These are phyloP conservation scores for Thelonectria discophora DNA, from an alignment of 2,329 filamentous ascomycete species.

Conservation along the genomic window DNA sequence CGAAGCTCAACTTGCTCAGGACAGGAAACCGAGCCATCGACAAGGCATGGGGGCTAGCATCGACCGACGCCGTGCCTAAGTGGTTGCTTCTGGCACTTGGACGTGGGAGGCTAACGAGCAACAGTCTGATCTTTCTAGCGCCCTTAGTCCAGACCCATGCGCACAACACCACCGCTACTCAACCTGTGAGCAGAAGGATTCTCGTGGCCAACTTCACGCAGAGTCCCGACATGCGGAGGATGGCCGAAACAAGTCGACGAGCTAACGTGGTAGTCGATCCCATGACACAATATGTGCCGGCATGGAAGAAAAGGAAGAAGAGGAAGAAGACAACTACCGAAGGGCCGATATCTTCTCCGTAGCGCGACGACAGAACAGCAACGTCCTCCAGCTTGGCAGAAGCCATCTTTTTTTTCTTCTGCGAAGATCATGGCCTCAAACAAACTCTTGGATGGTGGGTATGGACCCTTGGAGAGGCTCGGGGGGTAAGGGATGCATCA, in stretches of 20 bases:
- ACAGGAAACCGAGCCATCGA: slow-evolving; percentile 6
- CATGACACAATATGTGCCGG: slow-evolving; percentile 16
- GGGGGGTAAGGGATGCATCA: slow-evolving; percentile 2
- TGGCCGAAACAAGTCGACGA: slow-evolving; percentile 10
- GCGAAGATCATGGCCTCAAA: slow-evolving; percentile 38
- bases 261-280: slow-evolving; percentile 13
- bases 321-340: slow-evolving; percentile 12
- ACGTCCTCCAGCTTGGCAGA: slow-evolving; percentile 33
- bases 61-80: slow-evolving; percentile 22
- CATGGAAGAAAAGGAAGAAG: slow-evolving; percentile 12
- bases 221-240: slow-evolving; percentile 22
- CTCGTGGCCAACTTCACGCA: slow-evolving; percentile 25
- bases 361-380: slow-evolving; percentile 26
- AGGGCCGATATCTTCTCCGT: slow-evolving; percentile 12
- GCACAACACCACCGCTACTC: slow-evolving; percentile 36
- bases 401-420: slow-evolving; percentile 21
- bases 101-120: slow-evolving; percentile 19
- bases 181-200: slow-evolving; percentile 19
- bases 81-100: slow-evolving; percentile 18
- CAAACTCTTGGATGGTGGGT: slow-evolving; percentile 30
- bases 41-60: slow-evolving; percentile 16
- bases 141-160: slow-evolving; percentile 29
- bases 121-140: slow-evolving; percentile 23
- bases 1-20: slow-evolving; percentile 7
- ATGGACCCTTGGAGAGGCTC: slow-evolving; percentile 16